Evolutionary conservation across 768 basidiomycete species (phyloP).

Genomic region (Lentinus tigrinus): DNA sequence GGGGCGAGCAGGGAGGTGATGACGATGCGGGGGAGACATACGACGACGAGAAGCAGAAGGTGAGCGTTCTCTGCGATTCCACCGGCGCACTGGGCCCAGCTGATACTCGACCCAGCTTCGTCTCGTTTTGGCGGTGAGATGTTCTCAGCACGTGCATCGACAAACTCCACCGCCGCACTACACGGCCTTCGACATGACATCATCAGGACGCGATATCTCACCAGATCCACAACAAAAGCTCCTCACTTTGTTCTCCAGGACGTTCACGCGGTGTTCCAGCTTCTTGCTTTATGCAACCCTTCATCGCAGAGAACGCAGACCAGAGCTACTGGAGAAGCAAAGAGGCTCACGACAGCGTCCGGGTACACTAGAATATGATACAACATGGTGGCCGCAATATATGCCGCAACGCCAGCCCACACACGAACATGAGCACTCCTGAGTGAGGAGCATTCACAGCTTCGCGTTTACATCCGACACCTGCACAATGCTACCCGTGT

Average conservation of each 20-base stretch:
- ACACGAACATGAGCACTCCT: no score
- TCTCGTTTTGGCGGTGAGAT: no score
- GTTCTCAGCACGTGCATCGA: background rate
- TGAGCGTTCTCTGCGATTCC: constrained; percentile 10
- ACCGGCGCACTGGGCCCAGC: background rate
- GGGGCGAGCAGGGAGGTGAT: background rate
- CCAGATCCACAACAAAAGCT: background rate
- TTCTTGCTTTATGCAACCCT: no score
- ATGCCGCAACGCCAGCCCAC: no score
- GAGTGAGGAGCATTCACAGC: no score
- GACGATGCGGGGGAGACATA: constrained; percentile 5
- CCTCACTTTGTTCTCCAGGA: background rate
- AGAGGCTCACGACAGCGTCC: no score
- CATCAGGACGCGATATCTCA: background rate
- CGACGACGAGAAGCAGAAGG: constrained; percentile 5
- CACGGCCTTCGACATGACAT: background rate
- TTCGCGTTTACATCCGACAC: constrained; percentile 17
- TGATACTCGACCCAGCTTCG: background rate
- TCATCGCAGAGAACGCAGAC: no score
- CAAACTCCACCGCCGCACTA: background rate
- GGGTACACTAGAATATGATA: no score
- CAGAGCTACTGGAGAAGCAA: no score
- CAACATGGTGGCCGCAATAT: no score
- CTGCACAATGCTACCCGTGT: constrained; percentile 18
- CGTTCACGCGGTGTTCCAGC: no score